Evolutionary conservation across 768 basidiomycete genomes (phyloP), one percentile per base, ranked within the genome.

Genomic region (Termitomyces sp.): DNA sequence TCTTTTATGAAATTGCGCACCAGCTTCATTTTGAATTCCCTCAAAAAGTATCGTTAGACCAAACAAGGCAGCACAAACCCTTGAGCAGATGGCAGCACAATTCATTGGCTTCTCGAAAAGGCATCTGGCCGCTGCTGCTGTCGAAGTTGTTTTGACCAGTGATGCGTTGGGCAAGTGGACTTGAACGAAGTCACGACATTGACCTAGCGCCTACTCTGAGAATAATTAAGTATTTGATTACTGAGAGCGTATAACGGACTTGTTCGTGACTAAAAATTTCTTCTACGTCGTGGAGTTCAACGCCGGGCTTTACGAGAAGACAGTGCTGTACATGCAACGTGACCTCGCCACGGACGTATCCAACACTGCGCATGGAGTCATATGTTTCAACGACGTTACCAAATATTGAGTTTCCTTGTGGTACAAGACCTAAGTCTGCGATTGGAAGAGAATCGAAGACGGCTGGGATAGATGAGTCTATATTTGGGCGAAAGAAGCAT

Each of bases 371-470:
- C 8, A 42, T 8, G 41, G n/a, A 42, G 41, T 42, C 41, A n/a
- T 42, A 42, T 42, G 41, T 42, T 42, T 42, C 41, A 20, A 42
- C 15, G 41, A 42, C 41, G n/a, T 42, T 42, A 42, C 41, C 41
- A 9, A 42, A 42, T n/a, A 42, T 42, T 11, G 41, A 42, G n/a
- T 42, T 42, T 42, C 20, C 41, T 42, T 42, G 41, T 20, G 41
- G 41, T 11, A 42, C 41, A 20, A 42, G 77, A 27, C 81, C 90
- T 50, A 83, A 76, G 27, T 79, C 71, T 15, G 72, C 66, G 6
- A 67, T 68, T 12, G 73, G 57, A 42, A 92, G 69, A 18, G 79
- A 70, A 46, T 77, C 68, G 60, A 88, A 85, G 24, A 87, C 84
- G 59, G 81, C 91, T 93, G 67, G 46, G 31, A 57, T 34, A 22